phyloP scores from a whole-genome alignment of 331 rosid genomes.

The Quercus tomentella region DNA sequence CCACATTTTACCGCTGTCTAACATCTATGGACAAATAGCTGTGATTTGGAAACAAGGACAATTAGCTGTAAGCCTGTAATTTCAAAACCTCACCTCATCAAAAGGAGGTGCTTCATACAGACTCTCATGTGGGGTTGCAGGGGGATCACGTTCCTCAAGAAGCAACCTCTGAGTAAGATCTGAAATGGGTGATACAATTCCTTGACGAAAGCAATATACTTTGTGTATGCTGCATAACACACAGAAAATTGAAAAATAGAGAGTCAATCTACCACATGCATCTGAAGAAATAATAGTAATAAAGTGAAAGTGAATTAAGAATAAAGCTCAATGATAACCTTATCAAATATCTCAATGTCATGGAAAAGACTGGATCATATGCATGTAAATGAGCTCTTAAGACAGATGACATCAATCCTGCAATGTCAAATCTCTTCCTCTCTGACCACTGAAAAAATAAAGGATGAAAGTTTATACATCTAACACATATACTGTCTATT shows the following conservation, averaged over 20 bases:
- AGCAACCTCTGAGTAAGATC: conserved; percentile 93
- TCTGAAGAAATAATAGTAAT: neutral
- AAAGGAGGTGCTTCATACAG: conserved; percentile 89
- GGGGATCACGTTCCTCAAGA: conserved; percentile 87
- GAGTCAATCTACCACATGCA: neutral
- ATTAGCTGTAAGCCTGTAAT: neutral
- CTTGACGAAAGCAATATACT: conserved; percentile 87
- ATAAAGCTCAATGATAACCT: conserved; percentile 46
- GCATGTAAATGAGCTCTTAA: conserved; percentile 93
- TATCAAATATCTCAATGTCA: conserved; percentile 94
- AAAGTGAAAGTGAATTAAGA: neutral
- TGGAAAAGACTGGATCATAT: conserved; percentile 86
- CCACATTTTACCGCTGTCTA: neutral
- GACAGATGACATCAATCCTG: conserved; percentile 80
- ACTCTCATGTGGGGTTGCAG: conserved; percentile 86
- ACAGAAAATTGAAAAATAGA: conserved; percentile 5
- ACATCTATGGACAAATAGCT: neutral
- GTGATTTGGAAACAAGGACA: neutral
- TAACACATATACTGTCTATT: neutral
- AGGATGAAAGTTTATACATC: conserved; percentile 15
- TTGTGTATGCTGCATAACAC: conserved; percentile 72
- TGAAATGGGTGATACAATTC: conserved; percentile 84
- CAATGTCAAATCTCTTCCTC: conserved; percentile 79
- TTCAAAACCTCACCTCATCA: conserved; percentile 69
- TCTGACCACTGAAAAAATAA: conserved; percentile 79